Conservation (phyloP, 2,329 filamentous ascomycete genomes). For the Orbilia quercus region DNA sequence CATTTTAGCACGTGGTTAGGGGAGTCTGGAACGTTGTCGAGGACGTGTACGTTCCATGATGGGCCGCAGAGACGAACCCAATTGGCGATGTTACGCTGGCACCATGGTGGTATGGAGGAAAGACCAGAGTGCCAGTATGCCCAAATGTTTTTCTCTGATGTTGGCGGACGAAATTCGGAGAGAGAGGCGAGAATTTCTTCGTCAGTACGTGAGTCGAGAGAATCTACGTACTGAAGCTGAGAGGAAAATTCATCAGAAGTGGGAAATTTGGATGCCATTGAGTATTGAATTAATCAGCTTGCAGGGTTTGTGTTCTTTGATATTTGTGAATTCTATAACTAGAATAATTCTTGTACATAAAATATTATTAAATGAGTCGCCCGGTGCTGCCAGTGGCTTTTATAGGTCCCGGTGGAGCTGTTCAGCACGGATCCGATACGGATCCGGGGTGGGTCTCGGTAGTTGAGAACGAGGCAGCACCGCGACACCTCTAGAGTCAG, state of each 20-base stretch:
- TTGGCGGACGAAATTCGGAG: slow-evolving; percentile 61
- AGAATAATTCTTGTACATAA: too few relatives aligned
- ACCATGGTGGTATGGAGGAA: slow-evolving; percentile 63
- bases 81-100: slow-evolving; percentile 63
- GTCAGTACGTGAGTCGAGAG: slow-evolving; percentile 61
- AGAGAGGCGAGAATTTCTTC: slow-evolving; percentile 61
- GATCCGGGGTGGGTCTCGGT: background rate
- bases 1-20: slow-evolving; percentile 63
- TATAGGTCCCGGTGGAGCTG: too few relatives aligned
- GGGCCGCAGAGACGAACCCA: slow-evolving; percentile 65
- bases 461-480: background rate
- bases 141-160: slow-evolving; percentile 65
- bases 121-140: slow-evolving; percentile 65
- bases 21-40: slow-evolving; percentile 63
- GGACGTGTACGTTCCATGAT: slow-evolving; percentile 64
- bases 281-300: too few relatives aligned
- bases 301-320: background rate
- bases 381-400: too few relatives aligned
- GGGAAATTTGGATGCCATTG: slow-evolving; percentile 51
- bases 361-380: too few relatives aligned
- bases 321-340: too few relatives aligned
- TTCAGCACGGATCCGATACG: too few relatives aligned
- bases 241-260: slow-evolving; percentile 57
- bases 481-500: too few relatives aligned
- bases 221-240: slow-evolving; percentile 57